Percentiles rank a stretch among this genome's conserved stretches.
phyloP scores from a whole-genome alignment of 208 protist genomes.

The Angomonas ambiguus region DNA sequence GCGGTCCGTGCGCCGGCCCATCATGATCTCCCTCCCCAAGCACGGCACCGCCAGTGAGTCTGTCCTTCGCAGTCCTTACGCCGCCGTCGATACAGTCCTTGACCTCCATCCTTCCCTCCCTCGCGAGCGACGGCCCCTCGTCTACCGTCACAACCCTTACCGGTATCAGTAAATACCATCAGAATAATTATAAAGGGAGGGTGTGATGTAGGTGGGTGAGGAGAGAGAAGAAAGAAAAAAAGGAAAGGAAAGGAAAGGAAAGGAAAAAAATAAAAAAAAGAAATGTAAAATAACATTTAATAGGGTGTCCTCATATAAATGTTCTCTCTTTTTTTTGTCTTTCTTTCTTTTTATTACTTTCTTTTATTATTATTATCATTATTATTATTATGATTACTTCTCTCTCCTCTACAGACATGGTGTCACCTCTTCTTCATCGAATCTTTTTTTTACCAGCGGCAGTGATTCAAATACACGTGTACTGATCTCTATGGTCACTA shows the following conservation, averaged over 20 bases:
- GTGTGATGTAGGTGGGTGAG: neutral
- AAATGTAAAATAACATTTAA: neutral
- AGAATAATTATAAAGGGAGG: neutral
- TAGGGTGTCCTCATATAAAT: slow-evolving; percentile 18
- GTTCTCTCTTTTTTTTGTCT: neutral
- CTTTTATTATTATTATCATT: neutral
- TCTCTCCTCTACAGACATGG: no score
- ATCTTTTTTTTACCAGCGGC: no score
- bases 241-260: neutral
- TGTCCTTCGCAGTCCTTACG: slow-evolving; percentile 14
- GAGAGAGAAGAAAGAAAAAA: neutral
- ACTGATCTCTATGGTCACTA: no score
- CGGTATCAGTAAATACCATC: neutral
- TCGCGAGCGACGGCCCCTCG: neutral
- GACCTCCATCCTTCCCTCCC: neutral
- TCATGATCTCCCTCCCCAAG: slow-evolving; percentile 1
- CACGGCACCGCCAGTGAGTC: slow-evolving; percentile 7
- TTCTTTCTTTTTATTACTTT: slow-evolving; percentile 9
- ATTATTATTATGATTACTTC: no score
- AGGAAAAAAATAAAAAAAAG: neutral
- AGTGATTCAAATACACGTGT: no score
- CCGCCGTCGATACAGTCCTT: neutral
- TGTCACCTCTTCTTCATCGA: no score
- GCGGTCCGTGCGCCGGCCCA: slow-evolving; percentile 11
- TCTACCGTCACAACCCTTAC: slow-evolving; percentile 2